phyloP scores from a whole-genome alignment of 1,139 yeast species.

The Diutina catenulata region DNA sequence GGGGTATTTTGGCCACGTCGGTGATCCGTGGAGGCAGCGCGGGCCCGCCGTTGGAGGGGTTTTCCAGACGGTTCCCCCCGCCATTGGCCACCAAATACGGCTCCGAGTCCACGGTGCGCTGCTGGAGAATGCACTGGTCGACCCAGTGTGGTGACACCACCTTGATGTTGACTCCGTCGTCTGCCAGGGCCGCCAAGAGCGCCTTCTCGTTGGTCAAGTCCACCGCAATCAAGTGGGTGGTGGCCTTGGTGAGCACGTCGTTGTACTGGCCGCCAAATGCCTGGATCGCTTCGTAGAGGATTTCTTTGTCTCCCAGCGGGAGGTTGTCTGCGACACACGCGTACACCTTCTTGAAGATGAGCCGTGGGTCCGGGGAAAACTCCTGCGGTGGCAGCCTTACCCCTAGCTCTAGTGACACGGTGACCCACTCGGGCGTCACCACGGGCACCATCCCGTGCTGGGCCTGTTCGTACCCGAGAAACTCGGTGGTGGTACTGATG shows the following conservation, averaged over 20 bases:
- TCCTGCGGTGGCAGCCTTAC: conserved; percentile 11
- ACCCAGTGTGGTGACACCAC: conserved; percentile 72
- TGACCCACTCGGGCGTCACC: conserved; percentile 55
- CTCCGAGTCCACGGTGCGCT: conserved; percentile 38
- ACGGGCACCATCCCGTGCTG: conserved; percentile 49
- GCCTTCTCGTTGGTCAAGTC: conserved; percentile 41
- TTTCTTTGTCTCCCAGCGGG: conserved; percentile 50
- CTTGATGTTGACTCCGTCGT: conserved; percentile 25
- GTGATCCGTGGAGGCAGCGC: conserved; percentile 2
- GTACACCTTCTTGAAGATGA: conserved; percentile 49
- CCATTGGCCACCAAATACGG: conserved; percentile 32
- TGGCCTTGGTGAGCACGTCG: conserved; percentile 51
- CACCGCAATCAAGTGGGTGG: conserved; percentile 67
- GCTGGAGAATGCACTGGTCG: conserved; percentile 50
- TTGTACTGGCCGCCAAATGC: conserved; percentile 69
- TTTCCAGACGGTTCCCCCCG: neutral
- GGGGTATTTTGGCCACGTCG: too few relatives aligned
- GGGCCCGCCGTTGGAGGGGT: neutral
- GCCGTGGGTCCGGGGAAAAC: conserved; percentile 58
- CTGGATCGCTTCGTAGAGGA: conserved; percentile 51
- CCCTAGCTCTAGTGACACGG: conserved; percentile 35
- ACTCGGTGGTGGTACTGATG: conserved; percentile 7
- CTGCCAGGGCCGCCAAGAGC: conserved; percentile 27
- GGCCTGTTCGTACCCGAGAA: conserved; percentile 7
- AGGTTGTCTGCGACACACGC: conserved; percentile 51